Conservation (phyloP, 75 land plant species). For the Pinus tabuliformis region DNA sequence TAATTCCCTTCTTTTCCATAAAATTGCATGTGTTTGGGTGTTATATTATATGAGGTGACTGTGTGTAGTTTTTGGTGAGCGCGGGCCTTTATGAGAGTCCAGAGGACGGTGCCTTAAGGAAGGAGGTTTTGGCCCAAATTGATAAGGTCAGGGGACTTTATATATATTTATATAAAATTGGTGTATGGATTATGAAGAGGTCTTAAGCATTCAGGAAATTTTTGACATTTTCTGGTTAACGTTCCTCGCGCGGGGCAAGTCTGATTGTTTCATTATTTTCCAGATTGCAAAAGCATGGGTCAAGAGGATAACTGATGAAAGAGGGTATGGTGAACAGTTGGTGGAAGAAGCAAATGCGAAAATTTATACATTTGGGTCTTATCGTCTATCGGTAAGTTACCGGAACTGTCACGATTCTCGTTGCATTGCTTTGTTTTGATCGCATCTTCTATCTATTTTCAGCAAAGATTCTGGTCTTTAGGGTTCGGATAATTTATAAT, state of each 20-base stretch:
- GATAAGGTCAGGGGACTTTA: conserved; percentile 33
- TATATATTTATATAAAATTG: background rate
- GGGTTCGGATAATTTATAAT: background rate
- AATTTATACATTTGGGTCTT: conserved; percentile 91
- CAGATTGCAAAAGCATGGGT: conserved; percentile 84
- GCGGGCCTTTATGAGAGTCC: conserved; percentile 75
- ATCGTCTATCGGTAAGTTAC: conserved; percentile 73
- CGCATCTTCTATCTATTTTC: background rate
- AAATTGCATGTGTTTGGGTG: background rate
- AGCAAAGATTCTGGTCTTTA: background rate
- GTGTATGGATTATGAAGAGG: too few relatives aligned
- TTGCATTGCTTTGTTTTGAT: too few relatives aligned
- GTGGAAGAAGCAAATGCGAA: conserved; percentile 82
- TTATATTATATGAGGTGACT: background rate
- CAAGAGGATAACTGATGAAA: conserved; percentile 57
- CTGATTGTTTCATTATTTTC: background rate
- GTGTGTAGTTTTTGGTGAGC: conserved; percentile 53
- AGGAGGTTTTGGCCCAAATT: conserved; percentile 66
- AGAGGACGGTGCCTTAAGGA: conserved; percentile 70
- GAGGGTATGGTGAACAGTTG: conserved; percentile 70
- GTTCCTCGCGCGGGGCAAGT: background rate
- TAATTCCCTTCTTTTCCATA: too few relatives aligned
- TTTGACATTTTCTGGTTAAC: background rate
- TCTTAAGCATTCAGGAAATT: background rate
- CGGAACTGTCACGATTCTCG: background rate